Evolutionary conservation across 495 filamentous ascomycete species (phyloP).

Genomic region (Neurospora discreta): DNA sequence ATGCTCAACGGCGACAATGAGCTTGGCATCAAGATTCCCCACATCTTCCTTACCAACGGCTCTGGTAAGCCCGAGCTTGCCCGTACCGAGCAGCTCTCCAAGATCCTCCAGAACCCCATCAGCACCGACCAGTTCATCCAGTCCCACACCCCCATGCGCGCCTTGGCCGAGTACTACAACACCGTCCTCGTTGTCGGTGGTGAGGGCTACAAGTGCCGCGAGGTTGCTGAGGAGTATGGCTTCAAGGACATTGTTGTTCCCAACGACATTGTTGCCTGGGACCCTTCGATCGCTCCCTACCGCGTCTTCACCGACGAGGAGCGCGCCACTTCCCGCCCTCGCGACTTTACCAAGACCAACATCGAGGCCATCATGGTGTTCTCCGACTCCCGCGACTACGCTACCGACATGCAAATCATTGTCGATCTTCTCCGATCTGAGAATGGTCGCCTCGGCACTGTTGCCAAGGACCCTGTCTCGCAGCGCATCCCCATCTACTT

Average conservation of each 20-base stretch:
- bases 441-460: conserved; percentile 55
- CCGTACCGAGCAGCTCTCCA: conserved; percentile 45
- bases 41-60: conserved; percentile 60
- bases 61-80: conserved; percentile 51
- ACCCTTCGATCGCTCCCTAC: conserved; percentile 51
- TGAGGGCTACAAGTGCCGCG: conserved; percentile 53
- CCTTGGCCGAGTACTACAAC: conserved; percentile 53
- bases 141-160: conserved; percentile 56
- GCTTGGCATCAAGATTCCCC: conserved; percentile 58
- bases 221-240: conserved; percentile 54
- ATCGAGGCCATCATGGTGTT: conserved; percentile 79
- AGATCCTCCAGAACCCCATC: conserved; percentile 46
- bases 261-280: conserved; percentile 55
- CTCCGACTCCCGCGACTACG: conserved; percentile 74
- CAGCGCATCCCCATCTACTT: conserved; percentile 67
- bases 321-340: conserved; percentile 45
- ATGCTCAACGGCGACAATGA: conserved; percentile 58
- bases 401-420: conserved; percentile 75
- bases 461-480: conserved; percentile 51
- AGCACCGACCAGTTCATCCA: conserved; percentile 58
- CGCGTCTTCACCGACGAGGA: conserved; percentile 49
- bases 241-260: conserved; percentile 56
- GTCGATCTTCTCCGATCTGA: conserved; percentile 70
- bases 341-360: conserved; percentile 55
- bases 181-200: conserved; percentile 57